These are phyloP conservation scores for Maudiozyma bulderi DNA, from an alignment of 805 yeast species.

Conservation along the genomic window DNA sequence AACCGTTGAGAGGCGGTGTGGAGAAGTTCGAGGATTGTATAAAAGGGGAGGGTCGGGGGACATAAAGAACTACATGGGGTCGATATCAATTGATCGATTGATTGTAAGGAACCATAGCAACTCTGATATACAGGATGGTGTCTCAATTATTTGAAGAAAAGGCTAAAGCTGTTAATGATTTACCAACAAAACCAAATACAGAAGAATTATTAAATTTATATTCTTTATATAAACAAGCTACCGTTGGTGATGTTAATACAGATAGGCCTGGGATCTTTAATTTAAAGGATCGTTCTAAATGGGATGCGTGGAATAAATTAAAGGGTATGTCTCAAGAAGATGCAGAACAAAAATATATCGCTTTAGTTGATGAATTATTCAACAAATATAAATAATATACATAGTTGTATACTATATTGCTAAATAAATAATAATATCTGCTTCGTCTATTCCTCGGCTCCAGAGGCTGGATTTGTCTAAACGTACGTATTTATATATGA, in stretches of 20 bases:
- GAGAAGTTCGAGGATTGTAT: too few relatives aligned
- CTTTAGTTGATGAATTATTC: slow-evolving; percentile 52
- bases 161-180: slow-evolving; percentile 74
- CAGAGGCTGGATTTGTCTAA: too few relatives aligned
- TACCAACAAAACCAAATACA: slow-evolving; percentile 71
- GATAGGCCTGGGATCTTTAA: slow-evolving; percentile 86
- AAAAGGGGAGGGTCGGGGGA: too few relatives aligned
- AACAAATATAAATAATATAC: slow-evolving; percentile 34
- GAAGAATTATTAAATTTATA: slow-evolving; percentile 81
- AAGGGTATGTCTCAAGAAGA: slow-evolving; percentile 83
- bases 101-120: not conserved
- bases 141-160: slow-evolving; percentile 28
- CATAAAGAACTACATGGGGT: too few relatives aligned
- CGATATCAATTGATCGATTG: too few relatives aligned
- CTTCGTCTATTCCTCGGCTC: too few relatives aligned
- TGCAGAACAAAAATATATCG: slow-evolving; percentile 78
- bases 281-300: slow-evolving; percentile 91
- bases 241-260: slow-evolving; percentile 78
- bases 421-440: not conserved
- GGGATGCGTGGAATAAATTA: slow-evolving; percentile 91
- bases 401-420: not conserved
- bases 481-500: too few relatives aligned
- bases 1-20: too few relatives aligned
- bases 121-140: slow-evolving; percentile 18
- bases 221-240: slow-evolving; percentile 94